These are phyloP conservation scores for Leccinellum luteum DNA, from an alignment of 768 basidiomycete species.

Conservation along the genomic window DNA sequence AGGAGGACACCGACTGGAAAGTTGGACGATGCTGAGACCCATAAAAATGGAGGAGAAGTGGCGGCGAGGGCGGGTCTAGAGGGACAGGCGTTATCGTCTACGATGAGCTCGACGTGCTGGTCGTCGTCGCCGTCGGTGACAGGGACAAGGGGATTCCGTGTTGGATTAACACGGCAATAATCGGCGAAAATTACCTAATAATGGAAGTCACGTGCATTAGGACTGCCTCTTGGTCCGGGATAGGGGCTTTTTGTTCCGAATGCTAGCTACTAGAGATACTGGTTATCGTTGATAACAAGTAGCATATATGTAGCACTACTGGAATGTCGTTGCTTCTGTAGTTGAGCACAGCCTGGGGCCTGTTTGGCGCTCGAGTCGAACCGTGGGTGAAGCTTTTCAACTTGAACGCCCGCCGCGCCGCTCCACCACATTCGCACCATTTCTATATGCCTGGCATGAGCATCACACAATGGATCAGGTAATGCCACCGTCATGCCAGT, in stretches of 20 bases:
- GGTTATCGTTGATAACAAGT: not conserved
- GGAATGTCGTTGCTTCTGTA: not conserved
- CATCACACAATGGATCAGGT: conserved; percentile 25
- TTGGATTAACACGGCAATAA: conserved; percentile 29
- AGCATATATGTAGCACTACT: not conserved
- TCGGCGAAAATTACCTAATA: conserved; percentile 33
- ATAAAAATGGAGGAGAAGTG: conserved; percentile 11
- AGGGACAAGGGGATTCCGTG: conserved; percentile 37
- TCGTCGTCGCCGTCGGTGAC: conserved; percentile 33
- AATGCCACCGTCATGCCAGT: not conserved
- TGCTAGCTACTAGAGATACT: not conserved
- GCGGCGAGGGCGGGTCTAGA: not conserved
- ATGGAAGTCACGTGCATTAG: conserved; percentile 19
- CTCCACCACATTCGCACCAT: no score
- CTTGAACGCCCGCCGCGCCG: not conserved
- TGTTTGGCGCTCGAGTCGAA: not conserved
- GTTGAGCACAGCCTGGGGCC: no score
- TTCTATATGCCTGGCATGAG: conserved; percentile 5
- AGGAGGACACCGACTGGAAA: conserved; percentile 19
- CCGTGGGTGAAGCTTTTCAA: not conserved
- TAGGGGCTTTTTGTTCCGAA: not conserved
- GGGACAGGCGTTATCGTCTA: conserved; percentile 27
- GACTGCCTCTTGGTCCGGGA: conserved; percentile 8
- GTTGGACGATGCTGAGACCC: conserved; percentile 10
- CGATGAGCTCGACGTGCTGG: conserved; percentile 28